Conservation (phyloP, 768 basidiomycete species). For the Mycena alexandri region DNA sequence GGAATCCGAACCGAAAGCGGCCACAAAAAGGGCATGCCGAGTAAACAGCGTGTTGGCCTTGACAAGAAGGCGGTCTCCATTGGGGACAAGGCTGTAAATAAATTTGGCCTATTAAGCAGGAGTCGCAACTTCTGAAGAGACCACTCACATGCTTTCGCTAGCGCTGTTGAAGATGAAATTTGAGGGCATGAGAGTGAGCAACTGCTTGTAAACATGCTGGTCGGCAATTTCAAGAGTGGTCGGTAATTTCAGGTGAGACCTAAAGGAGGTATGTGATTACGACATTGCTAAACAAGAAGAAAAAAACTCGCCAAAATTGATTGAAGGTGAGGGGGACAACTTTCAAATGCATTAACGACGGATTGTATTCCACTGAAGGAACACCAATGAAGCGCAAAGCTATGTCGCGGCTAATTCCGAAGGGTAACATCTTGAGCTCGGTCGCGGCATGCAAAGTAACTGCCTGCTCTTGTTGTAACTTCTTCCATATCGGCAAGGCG, state of each 20-base stretch:
- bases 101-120: neutral
- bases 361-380: slow-evolving; percentile 21
- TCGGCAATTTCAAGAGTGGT: slow-evolving; percentile 27
- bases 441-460: slow-evolving; percentile 31
- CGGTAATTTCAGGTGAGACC: slow-evolving; percentile 32
- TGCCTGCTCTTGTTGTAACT: slow-evolving; percentile 25
- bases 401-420: slow-evolving; percentile 26
- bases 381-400: slow-evolving; percentile 28
- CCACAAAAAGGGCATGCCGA: slow-evolving; percentile 50
- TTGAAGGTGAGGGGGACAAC: slow-evolving; percentile 23
- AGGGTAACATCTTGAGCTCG: slow-evolving; percentile 42
- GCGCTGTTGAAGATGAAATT: slow-evolving; percentile 15
- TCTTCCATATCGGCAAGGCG: slow-evolving; percentile 53
- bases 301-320: slow-evolving; percentile 32
- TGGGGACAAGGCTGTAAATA: slow-evolving; percentile 47
- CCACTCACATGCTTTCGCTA: slow-evolving; percentile 21
- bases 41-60: slow-evolving; percentile 49
- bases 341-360: slow-evolving; percentile 26
- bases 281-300: neutral
- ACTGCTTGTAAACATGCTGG: slow-evolving; percentile 31
- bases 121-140: neutral
- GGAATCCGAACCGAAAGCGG: slow-evolving; percentile 48
- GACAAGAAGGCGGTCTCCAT: slow-evolving; percentile 43
- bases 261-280: neutral
- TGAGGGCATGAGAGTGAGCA: slow-evolving; percentile 23